Evolutionary conservation across 257 asterid genomes (phyloP), one percentile per base, ranked within the genome.

Genomic region (Asclepias syriaca): DNA sequence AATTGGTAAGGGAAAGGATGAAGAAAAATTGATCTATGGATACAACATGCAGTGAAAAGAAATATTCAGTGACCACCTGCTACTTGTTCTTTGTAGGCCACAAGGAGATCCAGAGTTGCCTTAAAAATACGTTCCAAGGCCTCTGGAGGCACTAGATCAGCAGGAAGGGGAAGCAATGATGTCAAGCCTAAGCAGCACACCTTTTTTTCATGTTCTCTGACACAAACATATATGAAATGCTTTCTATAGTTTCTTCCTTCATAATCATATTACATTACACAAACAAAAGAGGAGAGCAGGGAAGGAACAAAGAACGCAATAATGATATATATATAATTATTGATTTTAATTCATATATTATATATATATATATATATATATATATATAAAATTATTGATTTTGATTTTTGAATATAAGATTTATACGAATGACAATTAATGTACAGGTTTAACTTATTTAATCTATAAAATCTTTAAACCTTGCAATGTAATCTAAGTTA

Each of bases 171-270:
- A 37, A 95, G 86, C 88, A 95, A 81, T 6, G 99, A 95, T 48
- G 99, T 95, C 82, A 95, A 86, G 63, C 99, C 99, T 85, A 95
- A 81, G 82, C 96, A 90, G 89, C 99, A 92, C 11, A 95, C 92
- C 76, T 95, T 95, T 80, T 95, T 95, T 75, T 95, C 98, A 37
- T 95, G 96, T 76, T 92, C 99, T 90, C 99, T 95, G 92, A 73
- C 73, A 72, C 58, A 21, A 65, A 56, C 72, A 6, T 54, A 70
- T n/a, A 65, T 70, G 49, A 54, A 57, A 57, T 49, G 63, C 71
- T 71, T 37, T 6, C 45, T 67, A 32, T 11, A 37, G 45, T 50
- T 27, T 21, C 40, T 22, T 27, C 48, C 45, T 14, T 71, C 29
- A 18, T 49, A 49, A n/a, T 15, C 53, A 3, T 48, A 48, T 48